Evolutionary conservation across 768 basidiomycete species (phyloP).

Genomic region (Chlorophyllum brunneum): DNA sequence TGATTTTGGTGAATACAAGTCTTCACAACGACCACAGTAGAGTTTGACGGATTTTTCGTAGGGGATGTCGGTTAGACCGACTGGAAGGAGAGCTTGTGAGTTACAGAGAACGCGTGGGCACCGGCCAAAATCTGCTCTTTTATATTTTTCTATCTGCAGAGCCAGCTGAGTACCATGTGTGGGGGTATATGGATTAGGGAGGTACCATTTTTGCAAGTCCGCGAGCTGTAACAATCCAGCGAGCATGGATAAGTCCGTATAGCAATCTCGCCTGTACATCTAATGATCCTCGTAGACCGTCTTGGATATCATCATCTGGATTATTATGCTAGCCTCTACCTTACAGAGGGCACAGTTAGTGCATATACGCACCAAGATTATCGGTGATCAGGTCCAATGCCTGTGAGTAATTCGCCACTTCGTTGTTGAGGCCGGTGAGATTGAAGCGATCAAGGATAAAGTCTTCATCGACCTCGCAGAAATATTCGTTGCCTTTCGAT

Average conservation of each 20-base stretch:
- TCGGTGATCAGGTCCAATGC: conserved; percentile 97
- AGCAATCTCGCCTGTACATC: conserved; percentile 92
- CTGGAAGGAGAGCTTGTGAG: conserved; percentile 90
- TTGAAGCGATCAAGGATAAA: conserved; percentile 99
- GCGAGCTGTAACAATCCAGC: conserved; percentile 94
- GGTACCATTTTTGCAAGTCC: conserved; percentile 93
- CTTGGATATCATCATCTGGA: conserved; percentile 89
- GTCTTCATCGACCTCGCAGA: conserved; percentile 98
- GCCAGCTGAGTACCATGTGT: not conserved
- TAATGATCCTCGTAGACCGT: conserved; percentile 86
- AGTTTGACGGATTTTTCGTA: conserved; percentile 99
- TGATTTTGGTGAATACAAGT: conserved; percentile 97
- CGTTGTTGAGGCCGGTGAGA: conserved; percentile 93
- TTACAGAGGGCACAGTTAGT: not conserved
- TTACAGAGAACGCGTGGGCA: conserved; percentile 98
- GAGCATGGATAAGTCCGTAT: conserved; percentile 94
- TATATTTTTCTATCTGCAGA: conserved; percentile 89
- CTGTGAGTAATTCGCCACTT: conserved; percentile 91
- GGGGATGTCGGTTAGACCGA: conserved; percentile 94
- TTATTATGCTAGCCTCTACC: not conserved
- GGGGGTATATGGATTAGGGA: not conserved
- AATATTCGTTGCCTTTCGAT: conserved; percentile 98
- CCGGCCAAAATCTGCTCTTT: conserved; percentile 95
- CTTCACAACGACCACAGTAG: conserved; percentile 97
- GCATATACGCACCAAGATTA: conserved; percentile 73